A percentile compares a stretch with the other conserved stretches of the same genome.
Conservation (phyloP, 108 stramenopile species). For the Nannochloropsis granulata region DNA sequence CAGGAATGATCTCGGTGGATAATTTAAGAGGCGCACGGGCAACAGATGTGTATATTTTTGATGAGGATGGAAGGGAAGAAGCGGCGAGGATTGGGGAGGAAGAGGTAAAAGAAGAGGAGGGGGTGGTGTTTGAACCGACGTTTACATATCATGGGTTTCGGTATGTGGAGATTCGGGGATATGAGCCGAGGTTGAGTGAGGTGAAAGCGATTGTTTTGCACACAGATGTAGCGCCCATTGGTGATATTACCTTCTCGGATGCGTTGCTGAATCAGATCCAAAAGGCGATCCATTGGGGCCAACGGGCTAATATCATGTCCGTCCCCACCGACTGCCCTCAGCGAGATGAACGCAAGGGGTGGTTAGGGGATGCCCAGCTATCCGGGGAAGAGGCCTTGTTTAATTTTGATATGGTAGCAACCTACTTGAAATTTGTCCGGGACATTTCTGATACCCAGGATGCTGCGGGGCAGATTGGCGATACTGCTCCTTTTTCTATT, state of each 20-base stretch:
- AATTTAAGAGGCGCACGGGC: constrained; percentile 19
- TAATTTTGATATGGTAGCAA: constrained; percentile 27
- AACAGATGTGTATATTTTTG: constrained; percentile 21
- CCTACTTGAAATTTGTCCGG: constrained; percentile 10
- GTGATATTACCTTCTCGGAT: constrained; percentile 5
- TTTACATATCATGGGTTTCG: constrained; percentile 32
- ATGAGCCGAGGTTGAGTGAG: constrained; percentile 3
- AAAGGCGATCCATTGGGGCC: constrained; percentile 15
- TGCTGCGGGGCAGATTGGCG: neutral
- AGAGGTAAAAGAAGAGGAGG: neutral
- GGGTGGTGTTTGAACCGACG: constrained; percentile 1
- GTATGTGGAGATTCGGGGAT: constrained; percentile 18
- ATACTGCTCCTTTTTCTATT: neutral
- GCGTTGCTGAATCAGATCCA: constrained; percentile 26
- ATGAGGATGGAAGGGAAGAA: neutral
- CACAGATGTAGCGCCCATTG: constrained; percentile 10
- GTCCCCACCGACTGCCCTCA: constrained; percentile 27
- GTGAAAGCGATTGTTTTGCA: constrained; percentile 22
- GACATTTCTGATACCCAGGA: constrained; percentile 22
- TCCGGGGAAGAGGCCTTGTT: constrained; percentile 19
- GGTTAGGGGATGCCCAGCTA: constrained; percentile 28
- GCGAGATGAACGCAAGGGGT: constrained; percentile 24
- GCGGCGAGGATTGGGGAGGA: neutral
- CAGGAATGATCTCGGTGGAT: constrained; percentile 10
- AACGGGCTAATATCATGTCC: constrained; percentile 21